phyloP scores from a whole-genome alignment of 2,329 filamentous ascomycete species.

The Pyrenophora graminea region DNA sequence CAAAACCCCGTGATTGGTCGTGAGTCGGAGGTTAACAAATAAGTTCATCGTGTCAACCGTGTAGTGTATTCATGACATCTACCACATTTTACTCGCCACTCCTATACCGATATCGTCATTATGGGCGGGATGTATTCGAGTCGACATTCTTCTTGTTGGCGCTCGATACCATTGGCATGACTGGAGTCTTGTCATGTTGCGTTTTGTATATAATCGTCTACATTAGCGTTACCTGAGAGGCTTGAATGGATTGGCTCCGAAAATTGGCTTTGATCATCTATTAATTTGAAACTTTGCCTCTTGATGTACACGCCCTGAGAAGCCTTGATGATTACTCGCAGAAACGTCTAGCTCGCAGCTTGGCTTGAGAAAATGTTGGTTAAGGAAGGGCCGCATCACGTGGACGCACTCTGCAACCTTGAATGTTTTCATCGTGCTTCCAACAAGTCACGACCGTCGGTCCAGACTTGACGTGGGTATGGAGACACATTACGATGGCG shows the following conservation, averaged over 20 bases:
- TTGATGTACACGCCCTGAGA: too few species aligned
- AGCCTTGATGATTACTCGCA: too few species aligned
- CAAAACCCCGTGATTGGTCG: constrained; percentile 52
- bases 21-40: constrained; percentile 57
- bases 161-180: constrained; percentile 12
- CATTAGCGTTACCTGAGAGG: constrained; percentile 1
- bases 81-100: neutral
- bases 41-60: constrained; percentile 17
- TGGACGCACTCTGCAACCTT: too few species aligned
- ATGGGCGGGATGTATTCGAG: constrained; percentile 8
- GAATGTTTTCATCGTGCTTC: too few species aligned
- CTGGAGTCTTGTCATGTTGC: constrained; percentile 7
- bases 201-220: constrained; percentile 9
- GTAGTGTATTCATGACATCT: neutral
- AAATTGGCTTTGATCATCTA: neutral
- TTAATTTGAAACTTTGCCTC: too few species aligned
- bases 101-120: constrained; percentile 5
- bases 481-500: neutral
- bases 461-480: too few species aligned
- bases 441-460: too few species aligned
- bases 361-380: too few species aligned
- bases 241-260: neutral
- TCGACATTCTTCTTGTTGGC: constrained; percentile 11
- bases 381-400: too few species aligned
- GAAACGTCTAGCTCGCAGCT: too few species aligned